Evolutionary conservation across 768 basidiomycete species (phyloP).

Genomic region (Hygrocybe punicea): DNA sequence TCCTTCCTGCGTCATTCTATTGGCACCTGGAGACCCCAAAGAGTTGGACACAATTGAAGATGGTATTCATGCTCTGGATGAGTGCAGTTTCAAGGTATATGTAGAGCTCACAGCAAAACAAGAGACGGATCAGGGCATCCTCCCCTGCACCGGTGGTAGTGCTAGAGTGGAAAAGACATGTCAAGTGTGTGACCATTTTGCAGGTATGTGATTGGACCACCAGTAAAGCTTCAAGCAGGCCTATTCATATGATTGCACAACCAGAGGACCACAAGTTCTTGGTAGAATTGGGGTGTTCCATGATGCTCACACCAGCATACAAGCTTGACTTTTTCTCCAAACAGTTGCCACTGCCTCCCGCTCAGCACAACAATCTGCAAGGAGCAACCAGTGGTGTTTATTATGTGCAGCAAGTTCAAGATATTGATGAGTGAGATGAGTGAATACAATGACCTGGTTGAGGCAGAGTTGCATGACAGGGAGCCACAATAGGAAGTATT

Average conservation of each 20-base stretch:
- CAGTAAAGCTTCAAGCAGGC: neutral
- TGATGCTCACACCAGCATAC: slow-evolving; percentile 67
- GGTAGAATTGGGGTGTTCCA: slow-evolving; percentile 71
- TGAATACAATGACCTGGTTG: slow-evolving; percentile 45
- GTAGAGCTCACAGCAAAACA: too few species aligned
- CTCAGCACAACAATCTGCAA: slow-evolving; percentile 25
- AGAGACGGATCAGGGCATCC: slow-evolving; percentile 45
- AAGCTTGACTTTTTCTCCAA: slow-evolving; percentile 51
- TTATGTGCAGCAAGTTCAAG: slow-evolving; percentile 73
- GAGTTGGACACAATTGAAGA: too few species aligned
- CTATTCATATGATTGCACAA: neutral
- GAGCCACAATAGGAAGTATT: neutral
- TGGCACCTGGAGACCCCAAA: too few species aligned
- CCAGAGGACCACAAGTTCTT: slow-evolving; percentile 73
- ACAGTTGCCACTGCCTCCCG: slow-evolving; percentile 40
- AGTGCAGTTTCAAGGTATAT: too few species aligned
- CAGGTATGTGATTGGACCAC: slow-evolving; percentile 42
- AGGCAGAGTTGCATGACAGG: slow-evolving; percentile 24
- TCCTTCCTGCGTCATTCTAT: too few species aligned
- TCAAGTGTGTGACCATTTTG: slow-evolving; percentile 59
- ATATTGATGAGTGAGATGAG: slow-evolving; percentile 51
- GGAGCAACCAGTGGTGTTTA: slow-evolving; percentile 48
- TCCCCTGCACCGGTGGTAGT: slow-evolving; percentile 62
- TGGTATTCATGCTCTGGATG: too few species aligned
- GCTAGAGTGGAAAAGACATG: slow-evolving; percentile 52